Percentiles rank a stretch among this genome's conserved stretches.
Evolutionary conservation across 805 yeast species (phyloP).

Genomic region (Starmerella powellii): DNA sequence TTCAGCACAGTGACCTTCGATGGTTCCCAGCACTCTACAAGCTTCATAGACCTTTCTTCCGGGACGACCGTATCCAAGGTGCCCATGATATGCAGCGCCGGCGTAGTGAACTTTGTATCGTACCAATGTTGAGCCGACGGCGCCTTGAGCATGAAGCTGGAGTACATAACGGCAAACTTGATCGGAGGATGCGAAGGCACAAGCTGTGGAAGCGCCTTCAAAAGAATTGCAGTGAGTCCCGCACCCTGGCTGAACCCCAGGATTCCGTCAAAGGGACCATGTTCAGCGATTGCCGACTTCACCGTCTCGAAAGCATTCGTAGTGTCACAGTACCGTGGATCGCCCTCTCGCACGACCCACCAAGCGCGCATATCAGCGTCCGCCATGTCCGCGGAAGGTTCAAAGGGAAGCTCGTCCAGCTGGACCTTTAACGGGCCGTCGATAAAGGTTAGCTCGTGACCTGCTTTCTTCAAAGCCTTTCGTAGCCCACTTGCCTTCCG

Average conservation of each 20-base stretch:
- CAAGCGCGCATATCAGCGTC: constrained; percentile 45
- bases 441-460: constrained; percentile 60
- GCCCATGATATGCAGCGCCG: constrained; percentile 70
- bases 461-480: constrained; percentile 53
- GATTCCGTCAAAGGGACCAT: constrained; percentile 79
- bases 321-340: constrained; percentile 25
- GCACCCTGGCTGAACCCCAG: constrained; percentile 95
- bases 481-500: constrained; percentile 83
- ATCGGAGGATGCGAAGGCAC: constrained; percentile 43
- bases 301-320: constrained; percentile 40
- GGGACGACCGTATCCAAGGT: constrained; percentile 78
- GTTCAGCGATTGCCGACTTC: constrained; percentile 42
- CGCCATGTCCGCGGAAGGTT: constrained; percentile 25
- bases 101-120: constrained; percentile 28
- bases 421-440: constrained; percentile 64
- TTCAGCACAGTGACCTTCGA: constrained; percentile 39
- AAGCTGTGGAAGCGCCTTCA: constrained; percentile 42
- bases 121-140: constrained; percentile 27
- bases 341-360: constrained; percentile 50
- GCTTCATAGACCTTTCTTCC: constrained; percentile 50
- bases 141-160: constrained; percentile 39
- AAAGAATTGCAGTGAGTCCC: constrained; percentile 61
- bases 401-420: constrained; percentile 64
- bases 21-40: constrained; percentile 42
- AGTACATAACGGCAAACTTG: constrained; percentile 63